Evolutionary conservation across 352 stramenopile species (phyloP), one percentile per base, ranked within the genome.

Genomic region (Globisporangium polare): DNA sequence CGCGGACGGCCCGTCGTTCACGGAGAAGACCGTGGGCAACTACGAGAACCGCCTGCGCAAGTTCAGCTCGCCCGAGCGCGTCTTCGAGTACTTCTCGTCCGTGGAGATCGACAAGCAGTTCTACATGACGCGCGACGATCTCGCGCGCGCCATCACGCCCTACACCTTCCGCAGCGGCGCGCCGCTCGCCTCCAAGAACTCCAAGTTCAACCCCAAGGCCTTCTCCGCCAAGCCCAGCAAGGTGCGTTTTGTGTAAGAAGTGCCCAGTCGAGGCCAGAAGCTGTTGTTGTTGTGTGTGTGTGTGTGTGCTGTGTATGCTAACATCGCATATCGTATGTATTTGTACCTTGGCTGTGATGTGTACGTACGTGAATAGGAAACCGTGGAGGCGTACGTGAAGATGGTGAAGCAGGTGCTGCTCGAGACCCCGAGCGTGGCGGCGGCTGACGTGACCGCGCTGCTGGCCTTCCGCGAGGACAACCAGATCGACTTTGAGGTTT

Each of bases 41-140:
- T 96, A 96, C 69, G 88, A 96, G 75, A 96, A 96, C 73, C 85
- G 88, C 1, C 58, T 96, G 55, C 88, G 88, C 62, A 84, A 81
- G 64, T 92, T 93, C 71, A 90, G 78, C 60, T 77, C 79, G 10
- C 88, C 88, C 24, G 86, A 95, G 74, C 88, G 88, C 59, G 84
- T 96, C 10, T 96, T 96, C 60, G 84, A 94, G 78, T 96, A 96
- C 68, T 96, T 96, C 60, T 92, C 88, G 18, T 91, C 80, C 55
- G 83, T 96, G 2, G 74, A 92, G 68, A 73, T 95, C 65, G 78
- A 94, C 53, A 74, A 79, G 54, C 71, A 95, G 45, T 89, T 72
- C 58, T 94, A 76, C 64, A 96, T 96, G 88, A 95, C 86, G 33
- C 78, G 78, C 29, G 73, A 77, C 12, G 88, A 96, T 69, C 67